Conservation (phyloP, 805 yeast species). For the Zygosaccharomyces bailii region DNA sequence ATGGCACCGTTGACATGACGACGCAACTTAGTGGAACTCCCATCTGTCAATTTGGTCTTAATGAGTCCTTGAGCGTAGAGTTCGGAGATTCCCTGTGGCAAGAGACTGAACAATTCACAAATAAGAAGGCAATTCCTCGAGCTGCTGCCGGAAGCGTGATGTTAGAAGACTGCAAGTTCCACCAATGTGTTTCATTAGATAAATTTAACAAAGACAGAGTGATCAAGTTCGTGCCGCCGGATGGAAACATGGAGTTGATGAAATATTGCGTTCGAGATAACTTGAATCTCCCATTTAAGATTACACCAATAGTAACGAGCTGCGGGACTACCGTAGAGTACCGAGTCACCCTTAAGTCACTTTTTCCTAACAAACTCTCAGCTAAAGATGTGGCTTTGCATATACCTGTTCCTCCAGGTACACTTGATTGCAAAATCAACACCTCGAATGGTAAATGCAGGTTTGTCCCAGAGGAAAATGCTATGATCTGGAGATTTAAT, state of each 20-base stretch:
- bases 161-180: slow-evolving; percentile 78
- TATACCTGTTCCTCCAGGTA: slow-evolving; percentile 67
- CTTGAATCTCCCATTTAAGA: slow-evolving; percentile 65
- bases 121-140: slow-evolving; percentile 31
- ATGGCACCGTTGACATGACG: slow-evolving; percentile 69
- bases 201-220: slow-evolving; percentile 61
- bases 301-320: slow-evolving; percentile 53
- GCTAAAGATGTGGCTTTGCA: slow-evolving; percentile 62
- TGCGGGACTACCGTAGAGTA: slow-evolving; percentile 50
- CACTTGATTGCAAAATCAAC: slow-evolving; percentile 46
- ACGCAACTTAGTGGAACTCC: slow-evolving; percentile 81
- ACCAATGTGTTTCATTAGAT: slow-evolving; percentile 76
- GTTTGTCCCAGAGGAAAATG: slow-evolving; percentile 61
- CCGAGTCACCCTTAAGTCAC: slow-evolving; percentile 58
- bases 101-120: slow-evolving; percentile 28
- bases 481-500: slow-evolving; percentile 65
- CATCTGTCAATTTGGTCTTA: slow-evolving; percentile 73
- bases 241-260: slow-evolving; percentile 83
- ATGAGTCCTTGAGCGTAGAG: slow-evolving; percentile 44
- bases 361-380: slow-evolving; percentile 52
- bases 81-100: slow-evolving; percentile 16
- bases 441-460: slow-evolving; percentile 64
- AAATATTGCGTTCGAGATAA: slow-evolving; percentile 59
- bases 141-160: slow-evolving; percentile 50
- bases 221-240: slow-evolving; percentile 80